Base-by-base conservation (phyloP, 2,329 filamentous ascomycete genomes). In the Clarireedia hainanense region DNA sequence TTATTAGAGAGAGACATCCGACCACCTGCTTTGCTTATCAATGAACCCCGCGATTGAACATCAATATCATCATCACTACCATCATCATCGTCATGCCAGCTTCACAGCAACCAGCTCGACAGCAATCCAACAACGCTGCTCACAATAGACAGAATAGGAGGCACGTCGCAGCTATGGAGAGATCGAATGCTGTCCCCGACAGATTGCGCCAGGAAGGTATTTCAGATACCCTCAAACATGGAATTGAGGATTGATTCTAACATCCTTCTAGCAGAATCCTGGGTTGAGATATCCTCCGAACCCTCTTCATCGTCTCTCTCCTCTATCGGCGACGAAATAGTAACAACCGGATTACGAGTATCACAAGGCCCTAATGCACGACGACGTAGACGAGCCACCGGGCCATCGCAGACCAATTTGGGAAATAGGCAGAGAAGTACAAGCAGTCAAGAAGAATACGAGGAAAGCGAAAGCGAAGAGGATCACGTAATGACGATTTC, bases 261-360 rank as follows among this genome's bases (percentile, higher is more conserved):
- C 58, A 15, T 58, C 56, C 64, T 70, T 42, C 70, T 64, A 58
- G 59, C 34, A 91, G 94, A 97, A 75, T 96, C 94, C 7, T 99
- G 94, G 94, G 84, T 97, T 64, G 92, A 99, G 71, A 84, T 99
- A 58, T 83, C 88, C 47, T 96, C 92, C 4, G 89, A 94, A 65
- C 91, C 92, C 6, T 96, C 92, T 0, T 95, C 92, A 2, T 96
- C 92, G 2, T 96, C 91, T 14, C 76, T 96, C 12, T 96, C 91
- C 20, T 96, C 84, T 53, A 84, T 86, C 68, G 81, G 80, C 60
- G 91, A 96, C 62, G 91, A 96, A 67, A 92, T 96, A 63, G 87
- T 96, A 61, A 95, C 90, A 2, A 94, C 89, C 5, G 91, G 91
- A 26, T 79, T 96, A 43, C 83, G 84, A 52, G 85, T 96, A 52